Conservation (phyloP, 345 rosid genomes). For the Clausena lansium region DNA sequence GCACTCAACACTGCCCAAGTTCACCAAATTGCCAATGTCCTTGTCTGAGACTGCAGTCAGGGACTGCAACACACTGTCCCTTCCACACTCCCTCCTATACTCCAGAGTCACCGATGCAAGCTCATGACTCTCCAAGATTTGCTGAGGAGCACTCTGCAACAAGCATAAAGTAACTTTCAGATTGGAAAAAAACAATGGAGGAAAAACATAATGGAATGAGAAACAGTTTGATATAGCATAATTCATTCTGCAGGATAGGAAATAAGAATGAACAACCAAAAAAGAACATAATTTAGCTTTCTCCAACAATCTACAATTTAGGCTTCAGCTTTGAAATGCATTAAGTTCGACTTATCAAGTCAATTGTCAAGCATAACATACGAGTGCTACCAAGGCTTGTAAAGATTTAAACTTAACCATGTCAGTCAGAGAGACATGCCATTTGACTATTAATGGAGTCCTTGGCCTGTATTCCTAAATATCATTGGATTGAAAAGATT, state of each 20-base stretch:
- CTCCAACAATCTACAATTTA: neutral
- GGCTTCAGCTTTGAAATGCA: neutral
- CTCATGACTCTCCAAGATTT: constrained; percentile 79
- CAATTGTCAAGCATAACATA: neutral
- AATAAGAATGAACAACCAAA: neutral
- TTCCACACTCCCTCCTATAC: constrained; percentile 95
- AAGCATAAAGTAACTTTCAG: neutral
- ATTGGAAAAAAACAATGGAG: neutral
- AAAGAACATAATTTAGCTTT: neutral
- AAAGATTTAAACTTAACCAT: neutral
- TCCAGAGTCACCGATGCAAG: constrained; percentile 79
- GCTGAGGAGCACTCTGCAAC: constrained; percentile 83
- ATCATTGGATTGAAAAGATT: neutral
- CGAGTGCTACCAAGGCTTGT: neutral
- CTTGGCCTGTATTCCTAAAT: neutral
- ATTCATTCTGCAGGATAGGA: neutral
- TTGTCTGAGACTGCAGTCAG: constrained; percentile 62
- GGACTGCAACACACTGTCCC: constrained; percentile 89
- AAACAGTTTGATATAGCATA: neutral
- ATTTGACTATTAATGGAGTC: neutral
- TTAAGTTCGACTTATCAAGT: neutral
- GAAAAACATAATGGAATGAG: neutral
- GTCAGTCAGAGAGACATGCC: neutral
- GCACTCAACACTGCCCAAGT: constrained; percentile 58
- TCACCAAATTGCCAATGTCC: constrained; percentile 38